A percentile compares a stretch with the other conserved stretches of the same genome.
phyloP scores from a whole-genome alignment of 2,329 filamentous ascomycete genomes.

The Ophiognomonia clavigignenti-juglandacearum region DNA sequence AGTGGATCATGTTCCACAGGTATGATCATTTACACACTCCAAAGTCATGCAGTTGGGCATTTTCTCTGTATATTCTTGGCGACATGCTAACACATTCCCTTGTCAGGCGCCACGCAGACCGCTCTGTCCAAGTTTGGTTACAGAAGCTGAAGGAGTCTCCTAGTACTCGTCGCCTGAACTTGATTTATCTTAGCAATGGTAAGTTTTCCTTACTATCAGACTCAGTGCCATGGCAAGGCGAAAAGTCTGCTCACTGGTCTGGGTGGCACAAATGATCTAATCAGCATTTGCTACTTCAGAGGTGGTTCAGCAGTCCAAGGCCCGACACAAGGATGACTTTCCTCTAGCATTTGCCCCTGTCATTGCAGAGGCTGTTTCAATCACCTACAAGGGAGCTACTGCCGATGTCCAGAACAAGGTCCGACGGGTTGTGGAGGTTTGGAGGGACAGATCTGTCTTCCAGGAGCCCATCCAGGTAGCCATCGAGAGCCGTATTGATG shows the following conservation, averaged over 20 bases:
- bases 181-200: slow-evolving; percentile 96
- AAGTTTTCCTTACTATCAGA: slow-evolving; percentile 27
- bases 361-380: slow-evolving; percentile 82
- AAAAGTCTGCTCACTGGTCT: no score
- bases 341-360: slow-evolving; percentile 86
- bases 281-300: slow-evolving; percentile 46
- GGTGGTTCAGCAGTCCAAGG: slow-evolving; percentile 94
- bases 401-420: slow-evolving; percentile 85
- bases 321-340: slow-evolving; percentile 87
- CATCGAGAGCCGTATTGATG: slow-evolving; percentile 74
- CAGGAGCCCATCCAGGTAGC: slow-evolving; percentile 73
- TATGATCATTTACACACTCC: slow-evolving; percentile 35
- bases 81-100: not conserved
- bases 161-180: slow-evolving; percentile 78
- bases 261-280: not conserved
- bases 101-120: slow-evolving; percentile 79
- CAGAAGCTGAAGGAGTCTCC: slow-evolving; percentile 84
- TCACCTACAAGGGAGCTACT: slow-evolving; percentile 86
- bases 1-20: slow-evolving; percentile 99
- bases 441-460: slow-evolving; percentile 84
- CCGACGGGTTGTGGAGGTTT: slow-evolving; percentile 86
- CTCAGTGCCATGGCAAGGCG: not conserved
- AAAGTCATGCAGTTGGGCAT: not conserved
- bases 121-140: slow-evolving; percentile 88
- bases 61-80: slow-evolving; percentile 1